Evolutionary conservation across 768 basidiomycete species (phyloP), one percentile per base, ranked within the genome.

Genomic region (Kondoa subrosea): DNA sequence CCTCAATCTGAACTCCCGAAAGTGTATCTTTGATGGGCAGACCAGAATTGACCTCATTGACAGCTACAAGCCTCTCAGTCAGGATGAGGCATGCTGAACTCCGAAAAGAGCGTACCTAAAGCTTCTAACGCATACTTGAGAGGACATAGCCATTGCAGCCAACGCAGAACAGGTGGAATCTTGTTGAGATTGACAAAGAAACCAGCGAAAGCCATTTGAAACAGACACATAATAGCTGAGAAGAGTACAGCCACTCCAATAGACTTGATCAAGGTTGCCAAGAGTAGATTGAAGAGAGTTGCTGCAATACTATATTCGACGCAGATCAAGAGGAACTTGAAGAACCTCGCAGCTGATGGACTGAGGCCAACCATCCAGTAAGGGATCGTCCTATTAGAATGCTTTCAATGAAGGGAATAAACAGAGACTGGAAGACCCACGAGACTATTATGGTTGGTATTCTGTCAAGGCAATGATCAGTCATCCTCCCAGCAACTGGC

Each of bases 271-370:
- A 87, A 72, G 2, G 85, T 84, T 3, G 87, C 92, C 21, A 95
- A 83, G 59, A 95, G 80, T 81, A 96, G 92, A 78, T 95, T 95
- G 88, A 84, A 92, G 56, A 93, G 82, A 0, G 90, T 90, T 84
- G 91, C 88, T 34, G 82, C 85, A 25, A 95, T 80, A 0, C 86
- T 85, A 75, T 85, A 95, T 26, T 93, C 80, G 25, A 90, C 85
- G 21, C 96, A 81, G 69, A 95, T 87, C 74, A 96, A 83, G 26
- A 95, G 80, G 78, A 88, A 97, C 74, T 95, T 97, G 85, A 95
- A 97, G 81, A 87, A 96, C 75, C 87, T 81, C 0, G 85, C 82
- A 1, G 90, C 85, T 57, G 87, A 82, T 2, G 81, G 81, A 1
- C 88, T 82, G 2, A 96, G 82, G 15, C 92, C 91, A 1, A 90